Conservation (phyloP, 2,329 filamentous ascomycete species). For the Fusarium gaditjirri region DNA sequence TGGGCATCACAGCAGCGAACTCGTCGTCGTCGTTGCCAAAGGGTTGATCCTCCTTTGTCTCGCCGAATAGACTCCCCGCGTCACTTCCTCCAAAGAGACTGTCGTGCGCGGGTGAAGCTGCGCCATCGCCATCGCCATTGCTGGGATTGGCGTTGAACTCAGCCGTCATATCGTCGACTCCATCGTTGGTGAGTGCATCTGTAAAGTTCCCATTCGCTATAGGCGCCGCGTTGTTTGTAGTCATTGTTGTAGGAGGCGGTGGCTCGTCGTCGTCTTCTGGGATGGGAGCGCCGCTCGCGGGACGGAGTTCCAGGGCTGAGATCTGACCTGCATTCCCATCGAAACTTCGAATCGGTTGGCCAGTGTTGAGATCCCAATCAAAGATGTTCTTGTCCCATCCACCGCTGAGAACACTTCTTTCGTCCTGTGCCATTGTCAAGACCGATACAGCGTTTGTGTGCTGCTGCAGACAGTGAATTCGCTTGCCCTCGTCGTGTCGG, state of each 20-base stretch:
- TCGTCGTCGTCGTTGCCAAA: constrained; percentile 88
- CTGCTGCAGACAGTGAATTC: constrained; percentile 81
- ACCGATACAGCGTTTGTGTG: constrained; percentile 95
- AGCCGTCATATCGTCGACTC: constrained; percentile 25
- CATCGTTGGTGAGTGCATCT: constrained; percentile 38
- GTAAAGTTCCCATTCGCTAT: constrained; percentile 60
- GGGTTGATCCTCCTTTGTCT: constrained; percentile 68
- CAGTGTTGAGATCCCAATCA: constrained; percentile 95
- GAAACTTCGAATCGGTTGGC: constrained; percentile 79
- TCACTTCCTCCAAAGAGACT: constrained; percentile 86
- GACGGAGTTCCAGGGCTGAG: constrained; percentile 86
- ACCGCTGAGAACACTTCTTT: constrained; percentile 87
- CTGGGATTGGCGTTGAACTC: constrained; percentile 40
- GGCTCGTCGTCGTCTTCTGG: constrained; percentile 76
- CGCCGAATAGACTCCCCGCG: constrained; percentile 88
- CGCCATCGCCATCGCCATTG: constrained; percentile 58
- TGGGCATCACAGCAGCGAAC: constrained; percentile 68
- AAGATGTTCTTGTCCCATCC: constrained; percentile 96
- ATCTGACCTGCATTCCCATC: constrained; percentile 84
- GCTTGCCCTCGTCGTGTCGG: constrained; percentile 92
- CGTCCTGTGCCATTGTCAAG: constrained; percentile 82
- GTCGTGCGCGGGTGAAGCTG: constrained; percentile 75
- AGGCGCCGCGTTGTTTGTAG: constrained; percentile 76
- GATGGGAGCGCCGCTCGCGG: constrained; percentile 78
- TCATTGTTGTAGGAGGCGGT: constrained; percentile 73